phyloP scores from a whole-genome alignment of 805 yeast species.

The Torulaspora maleeae region DNA sequence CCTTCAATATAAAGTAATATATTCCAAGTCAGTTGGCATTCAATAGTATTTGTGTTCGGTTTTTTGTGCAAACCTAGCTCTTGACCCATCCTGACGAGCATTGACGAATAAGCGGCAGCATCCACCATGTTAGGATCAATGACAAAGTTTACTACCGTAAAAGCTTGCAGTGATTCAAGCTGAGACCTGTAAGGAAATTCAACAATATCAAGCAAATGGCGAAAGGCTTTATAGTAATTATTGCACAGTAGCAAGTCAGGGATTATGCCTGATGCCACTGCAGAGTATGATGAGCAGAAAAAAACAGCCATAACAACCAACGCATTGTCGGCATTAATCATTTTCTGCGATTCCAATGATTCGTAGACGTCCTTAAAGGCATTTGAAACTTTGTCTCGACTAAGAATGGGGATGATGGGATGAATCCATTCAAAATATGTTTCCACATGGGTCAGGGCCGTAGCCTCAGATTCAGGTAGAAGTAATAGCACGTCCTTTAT shows the following conservation, averaged over 20 bases:
- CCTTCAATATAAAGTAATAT: constrained; percentile 28
- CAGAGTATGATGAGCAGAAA: constrained; percentile 25
- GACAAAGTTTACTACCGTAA: constrained; percentile 24
- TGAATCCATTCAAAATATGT: constrained; percentile 24
- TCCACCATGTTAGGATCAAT: constrained; percentile 32
- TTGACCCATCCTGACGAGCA: constrained; percentile 28
- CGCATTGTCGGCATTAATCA: constrained; percentile 11
- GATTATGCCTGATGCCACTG: constrained; percentile 25
- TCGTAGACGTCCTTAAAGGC: constrained; percentile 10
- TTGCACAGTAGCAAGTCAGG: constrained; percentile 23
- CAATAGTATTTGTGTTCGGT: not conserved
- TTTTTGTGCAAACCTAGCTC: constrained; percentile 24
- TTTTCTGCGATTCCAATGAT: not conserved
- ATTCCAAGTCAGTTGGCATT: constrained; percentile 22
- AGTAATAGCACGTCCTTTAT: constrained; percentile 18
- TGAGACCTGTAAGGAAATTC: constrained; percentile 23
- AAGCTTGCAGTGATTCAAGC: constrained; percentile 26
- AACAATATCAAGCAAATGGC: constrained; percentile 15
- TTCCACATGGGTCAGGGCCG: constrained; percentile 18
- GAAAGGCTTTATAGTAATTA: constrained; percentile 24
- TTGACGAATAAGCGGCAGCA: constrained; percentile 24
- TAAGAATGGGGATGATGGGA: constrained; percentile 29
- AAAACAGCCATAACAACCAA: constrained; percentile 22
- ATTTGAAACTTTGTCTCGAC: constrained; percentile 8
- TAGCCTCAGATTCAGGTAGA: constrained; percentile 17